These are phyloP conservation scores for Cutaneotrichosporon curvatum DNA, from an alignment of 1,284 basidiomycete species.

Conservation along the genomic window DNA sequence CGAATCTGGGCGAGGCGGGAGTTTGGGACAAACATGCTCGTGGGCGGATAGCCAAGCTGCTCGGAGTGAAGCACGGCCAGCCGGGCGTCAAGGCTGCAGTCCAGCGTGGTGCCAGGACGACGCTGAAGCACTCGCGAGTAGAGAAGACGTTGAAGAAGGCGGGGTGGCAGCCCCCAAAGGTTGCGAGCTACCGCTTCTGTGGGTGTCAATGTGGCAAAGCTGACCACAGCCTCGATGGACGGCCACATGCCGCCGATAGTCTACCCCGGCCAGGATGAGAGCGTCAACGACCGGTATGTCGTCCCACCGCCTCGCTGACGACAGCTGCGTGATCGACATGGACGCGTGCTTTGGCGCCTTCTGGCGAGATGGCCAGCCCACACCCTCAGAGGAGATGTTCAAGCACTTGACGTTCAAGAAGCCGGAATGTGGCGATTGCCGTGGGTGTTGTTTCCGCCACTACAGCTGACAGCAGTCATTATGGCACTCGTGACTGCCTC, in stretches of 20 bases:
- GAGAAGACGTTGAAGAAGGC: conserved; percentile 24
- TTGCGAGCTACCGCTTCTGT: conserved; percentile 36
- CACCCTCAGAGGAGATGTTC: conserved; percentile 47
- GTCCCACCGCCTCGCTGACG: too few relatives aligned
- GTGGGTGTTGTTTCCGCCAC: conserved; percentile 36
- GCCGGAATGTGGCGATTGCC: conserved; percentile 51
- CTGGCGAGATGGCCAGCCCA: conserved; percentile 27
- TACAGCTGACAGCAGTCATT: conserved; percentile 41
- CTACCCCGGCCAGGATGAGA: conserved; percentile 11
- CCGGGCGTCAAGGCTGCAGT: conserved; percentile 38
- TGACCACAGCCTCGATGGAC: conserved; percentile 30
- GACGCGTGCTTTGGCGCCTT: conserved; percentile 43
- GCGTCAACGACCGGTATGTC: conserved; percentile 19
- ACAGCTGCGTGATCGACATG: conserved; percentile 37
- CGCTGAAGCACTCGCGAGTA: conserved; percentile 28
- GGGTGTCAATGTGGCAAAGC: conserved; percentile 6
- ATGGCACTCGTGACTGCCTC: conserved; percentile 49
- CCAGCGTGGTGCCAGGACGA: conserved; percentile 34
- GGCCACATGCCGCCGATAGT: conserved; percentile 37
- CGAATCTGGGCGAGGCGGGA: conserved; percentile 26
- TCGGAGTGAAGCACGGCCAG: conserved; percentile 25
- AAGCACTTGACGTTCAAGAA: conserved; percentile 50
- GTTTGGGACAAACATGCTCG: conserved; percentile 32
- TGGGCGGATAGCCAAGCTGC: conserved; percentile 25
- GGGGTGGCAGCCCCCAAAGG: conserved; percentile 35